Conservation (phyloP, 1,284 basidiomycete genomes). For the Tilletia horrida region DNA sequence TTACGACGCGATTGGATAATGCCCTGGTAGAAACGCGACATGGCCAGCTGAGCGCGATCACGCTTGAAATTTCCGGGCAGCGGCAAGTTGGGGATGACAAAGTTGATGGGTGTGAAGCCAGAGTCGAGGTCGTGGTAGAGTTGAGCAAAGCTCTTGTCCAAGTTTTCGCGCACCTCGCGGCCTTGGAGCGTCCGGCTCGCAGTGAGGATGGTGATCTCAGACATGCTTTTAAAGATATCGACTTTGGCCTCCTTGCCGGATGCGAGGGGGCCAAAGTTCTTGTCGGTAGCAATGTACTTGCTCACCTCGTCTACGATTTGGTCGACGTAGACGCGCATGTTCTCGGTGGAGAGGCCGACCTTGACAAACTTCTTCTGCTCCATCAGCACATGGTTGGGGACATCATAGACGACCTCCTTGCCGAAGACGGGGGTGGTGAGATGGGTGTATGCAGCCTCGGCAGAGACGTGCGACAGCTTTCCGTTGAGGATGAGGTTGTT, state of each 20-base stretch:
- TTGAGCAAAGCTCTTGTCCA: slow-evolving; percentile 82
- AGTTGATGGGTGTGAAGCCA: slow-evolving; percentile 62
- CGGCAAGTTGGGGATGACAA: slow-evolving; percentile 90
- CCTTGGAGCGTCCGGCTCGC: slow-evolving; percentile 91
- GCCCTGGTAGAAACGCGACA: slow-evolving; percentile 87
- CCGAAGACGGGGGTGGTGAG: slow-evolving; percentile 66
- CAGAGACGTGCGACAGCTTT: slow-evolving; percentile 84
- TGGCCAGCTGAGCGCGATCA: slow-evolving; percentile 84
- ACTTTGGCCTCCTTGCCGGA: slow-evolving; percentile 21
- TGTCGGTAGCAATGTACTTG: slow-evolving; percentile 57
- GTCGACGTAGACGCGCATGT: slow-evolving; percentile 82
- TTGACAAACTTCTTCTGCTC: slow-evolving; percentile 91
- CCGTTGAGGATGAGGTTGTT: slow-evolving; percentile 94
- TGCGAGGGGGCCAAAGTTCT: slow-evolving; percentile 59
- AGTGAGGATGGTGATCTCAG: slow-evolving; percentile 93
- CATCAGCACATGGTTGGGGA: slow-evolving; percentile 95
- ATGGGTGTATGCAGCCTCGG: slow-evolving; percentile 87
- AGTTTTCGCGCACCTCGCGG: slow-evolving; percentile 72
- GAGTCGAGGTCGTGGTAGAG: slow-evolving; percentile 88
- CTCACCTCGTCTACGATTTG: slow-evolving; percentile 69
- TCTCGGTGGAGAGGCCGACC: slow-evolving; percentile 85
- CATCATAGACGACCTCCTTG: slow-evolving; percentile 95
- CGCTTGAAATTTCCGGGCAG: slow-evolving; percentile 81
- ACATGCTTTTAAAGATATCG: slow-evolving; percentile 66
- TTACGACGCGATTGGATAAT: slow-evolving; percentile 77